Evolutionary conservation across 192 early-diverging fungal genomes (phyloP), one percentile per base, ranked within the genome.

Genomic region (Podila horticola): DNA sequence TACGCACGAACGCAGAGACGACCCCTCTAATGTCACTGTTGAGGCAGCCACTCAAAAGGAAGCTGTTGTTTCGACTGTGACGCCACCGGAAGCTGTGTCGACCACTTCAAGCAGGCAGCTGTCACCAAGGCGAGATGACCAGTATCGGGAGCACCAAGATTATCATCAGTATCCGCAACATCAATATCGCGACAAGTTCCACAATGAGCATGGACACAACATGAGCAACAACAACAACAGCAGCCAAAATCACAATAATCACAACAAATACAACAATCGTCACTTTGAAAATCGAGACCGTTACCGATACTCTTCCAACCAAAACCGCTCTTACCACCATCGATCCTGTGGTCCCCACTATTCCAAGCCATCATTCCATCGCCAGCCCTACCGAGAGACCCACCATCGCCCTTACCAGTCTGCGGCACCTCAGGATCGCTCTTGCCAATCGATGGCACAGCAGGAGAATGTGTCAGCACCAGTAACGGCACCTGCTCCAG

Each of bases 381-480:
- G 58, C 65, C 31, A 79, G 38, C 19, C 31, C 20, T 67, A 72
- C 72, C 48, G 75, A 28, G 45, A 58, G 31, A 20, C 74, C 33
- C 50, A 58, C 12, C 64, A 67, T 33, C 64, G 64, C 64, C 3
- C 45, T 11, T 73, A 66, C 26, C 13, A 58, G 8, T 58, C 67
- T 13, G 22, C 1, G 34, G 34, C 15, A 45, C 3, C 41, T 4
- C 41, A 45, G 41, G 8, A 38, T 38, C 41, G 41, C 15, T 4
- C 15, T 15, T 45, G 15, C 41, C 41, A 45, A 36, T 64, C 62
- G 20, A 66, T 66, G 17, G 45, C 63, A 33, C 58, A 67, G 15
- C 55, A 62, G 63, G n/a, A 12, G 12, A 70, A 82, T 57, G 69
- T 89, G 12, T 84, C 89, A 20, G 20, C 22, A 52, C 50, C 50